Percentiles rank a stretch among this genome's conserved stretches.
Evolutionary conservation across 768 basidiomycete genomes (phyloP).

Genomic region (Symmetrospora coprosmae): DNA sequence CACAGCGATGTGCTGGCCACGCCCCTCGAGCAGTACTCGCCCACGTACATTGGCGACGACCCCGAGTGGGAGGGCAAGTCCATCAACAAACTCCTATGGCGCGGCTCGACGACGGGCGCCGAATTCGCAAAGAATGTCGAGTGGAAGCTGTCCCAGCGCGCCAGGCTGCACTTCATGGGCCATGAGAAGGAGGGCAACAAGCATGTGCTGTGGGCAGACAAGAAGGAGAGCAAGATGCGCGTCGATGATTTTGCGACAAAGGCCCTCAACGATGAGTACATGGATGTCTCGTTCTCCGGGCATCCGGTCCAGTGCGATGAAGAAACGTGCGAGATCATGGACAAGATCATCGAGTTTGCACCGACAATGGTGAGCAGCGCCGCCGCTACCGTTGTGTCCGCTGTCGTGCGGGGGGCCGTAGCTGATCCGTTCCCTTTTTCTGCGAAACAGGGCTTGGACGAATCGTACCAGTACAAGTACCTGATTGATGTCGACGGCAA

Average conservation of each 20-base stretch:
- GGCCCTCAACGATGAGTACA: conserved; percentile 30
- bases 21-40: conserved; percentile 83
- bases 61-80: conserved; percentile 82
- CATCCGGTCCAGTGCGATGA: conserved; percentile 32
- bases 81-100: conserved; percentile 72
- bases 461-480: conserved; percentile 32
- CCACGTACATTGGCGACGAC: conserved; percentile 67
- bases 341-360: conserved; percentile 28
- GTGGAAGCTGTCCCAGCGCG: conserved; percentile 45
- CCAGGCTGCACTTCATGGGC: conserved; percentile 38
- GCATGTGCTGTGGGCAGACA: conserved; percentile 35
- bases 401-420: not conserved
- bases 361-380: conserved; percentile 31
- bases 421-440: too few species aligned
- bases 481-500: conserved; percentile 28
- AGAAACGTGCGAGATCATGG: conserved; percentile 30
- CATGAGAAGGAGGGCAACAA: conserved; percentile 37
- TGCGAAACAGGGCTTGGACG: conserved; percentile 20
- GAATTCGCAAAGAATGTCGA: conserved; percentile 38
- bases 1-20: conserved; percentile 86
- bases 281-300: conserved; percentile 32
- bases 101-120: conserved; percentile 88
- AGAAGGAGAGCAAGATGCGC: conserved; percentile 29
- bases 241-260: conserved; percentile 23
- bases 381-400: conserved; percentile 17